phyloP scores from a whole-genome alignment of 352 stramenopile genomes.

The Pythium dissotocum region DNA sequence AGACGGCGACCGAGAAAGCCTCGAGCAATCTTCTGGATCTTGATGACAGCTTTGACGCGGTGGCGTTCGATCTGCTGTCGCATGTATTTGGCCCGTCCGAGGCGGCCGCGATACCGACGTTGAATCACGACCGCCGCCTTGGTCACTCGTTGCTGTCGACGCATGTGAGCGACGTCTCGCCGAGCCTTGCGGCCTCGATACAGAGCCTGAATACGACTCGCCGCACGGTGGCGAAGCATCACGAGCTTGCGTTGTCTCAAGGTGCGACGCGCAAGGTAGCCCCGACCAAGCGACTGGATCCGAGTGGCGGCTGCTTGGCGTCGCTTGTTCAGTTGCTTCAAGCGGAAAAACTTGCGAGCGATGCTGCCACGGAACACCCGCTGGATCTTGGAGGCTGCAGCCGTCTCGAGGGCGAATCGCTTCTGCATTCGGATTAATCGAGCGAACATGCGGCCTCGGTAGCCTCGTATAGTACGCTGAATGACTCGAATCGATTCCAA shows the following conservation, averaged over 20 bases:
- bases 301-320: conserved; percentile 43
- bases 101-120: conserved; percentile 63
- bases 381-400: conserved; percentile 55
- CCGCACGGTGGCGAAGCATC: conserved; percentile 35
- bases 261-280: conserved; percentile 38
- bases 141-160: conserved; percentile 31
- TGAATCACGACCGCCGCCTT: conserved; percentile 63
- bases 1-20: conserved; percentile 40
- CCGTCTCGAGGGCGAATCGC: conserved; percentile 38
- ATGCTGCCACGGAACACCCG: conserved; percentile 61
- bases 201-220: conserved; percentile 59
- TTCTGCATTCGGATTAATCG: conserved; percentile 49
- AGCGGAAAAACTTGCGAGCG: conserved; percentile 58
- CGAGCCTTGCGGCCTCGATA: conserved; percentile 56
- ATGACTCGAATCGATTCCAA: conserved; percentile 54
- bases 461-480: conserved; percentile 60
- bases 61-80: conserved; percentile 57
- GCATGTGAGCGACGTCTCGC: conserved; percentile 29
- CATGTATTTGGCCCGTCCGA: conserved; percentile 67
- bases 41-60: conserved; percentile 38
- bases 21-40: conserved; percentile 58
- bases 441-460: conserved; percentile 46
- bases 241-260: conserved; percentile 27
- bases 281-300: conserved; percentile 56
- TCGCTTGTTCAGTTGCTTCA: conserved; percentile 45